phyloP scores from a whole-genome alignment of 1,284 basidiomycete species.

The Puccinia hordei region DNA sequence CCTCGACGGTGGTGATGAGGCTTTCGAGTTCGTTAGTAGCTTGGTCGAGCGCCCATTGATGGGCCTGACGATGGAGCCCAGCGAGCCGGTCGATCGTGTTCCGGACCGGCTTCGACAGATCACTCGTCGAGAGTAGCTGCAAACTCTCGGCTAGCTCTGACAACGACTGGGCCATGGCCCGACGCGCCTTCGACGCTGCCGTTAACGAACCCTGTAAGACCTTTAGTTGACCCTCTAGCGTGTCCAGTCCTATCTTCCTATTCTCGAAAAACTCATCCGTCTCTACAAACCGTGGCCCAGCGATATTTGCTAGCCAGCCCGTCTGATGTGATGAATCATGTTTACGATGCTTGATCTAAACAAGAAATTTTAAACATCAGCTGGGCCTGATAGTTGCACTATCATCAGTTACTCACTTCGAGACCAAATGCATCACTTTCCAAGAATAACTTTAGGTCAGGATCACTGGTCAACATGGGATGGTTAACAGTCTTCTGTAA shows the following conservation, averaged over 20 bases:
- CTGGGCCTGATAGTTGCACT: neutral
- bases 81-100: constrained; percentile 59
- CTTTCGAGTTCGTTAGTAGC: constrained; percentile 57
- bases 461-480: constrained; percentile 60
- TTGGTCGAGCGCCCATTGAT: constrained; percentile 56
- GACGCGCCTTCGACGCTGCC: constrained; percentile 74
- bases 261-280: constrained; percentile 97
- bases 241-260: constrained; percentile 81
- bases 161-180: constrained; percentile 60
- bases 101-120: constrained; percentile 59
- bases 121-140: constrained; percentile 58
- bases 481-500: constrained; percentile 61
- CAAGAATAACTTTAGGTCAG: constrained; percentile 61
- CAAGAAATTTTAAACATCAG: neutral
- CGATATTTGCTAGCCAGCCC: constrained; percentile 71
- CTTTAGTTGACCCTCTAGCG: constrained; percentile 83
- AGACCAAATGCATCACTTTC: constrained; percentile 60
- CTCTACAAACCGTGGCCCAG: constrained; percentile 85
- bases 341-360: constrained; percentile 80
- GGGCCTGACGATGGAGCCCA: constrained; percentile 56
- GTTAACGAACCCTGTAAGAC: constrained; percentile 83
- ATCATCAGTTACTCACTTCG: constrained; percentile 55
- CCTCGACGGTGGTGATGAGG: constrained; percentile 71
- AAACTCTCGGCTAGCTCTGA: constrained; percentile 58
- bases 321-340: constrained; percentile 63